Evolutionary conservation across 179 eudicot species (phyloP), one percentile per base, ranked within the genome.

Genomic region (Spergularia azorica): DNA sequence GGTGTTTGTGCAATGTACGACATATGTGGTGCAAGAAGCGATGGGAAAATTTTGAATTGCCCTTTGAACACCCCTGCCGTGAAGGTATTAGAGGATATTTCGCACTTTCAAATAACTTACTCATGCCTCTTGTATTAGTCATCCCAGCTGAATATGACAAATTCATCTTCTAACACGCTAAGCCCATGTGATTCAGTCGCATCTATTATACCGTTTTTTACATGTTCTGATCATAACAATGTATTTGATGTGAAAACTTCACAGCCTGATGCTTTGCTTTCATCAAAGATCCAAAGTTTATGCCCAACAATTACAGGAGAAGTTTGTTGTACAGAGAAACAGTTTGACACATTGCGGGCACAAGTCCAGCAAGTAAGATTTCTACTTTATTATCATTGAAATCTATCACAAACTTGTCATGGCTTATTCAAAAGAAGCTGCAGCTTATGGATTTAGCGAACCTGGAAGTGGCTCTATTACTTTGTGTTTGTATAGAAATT

Each of bases 301-400:
- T 96, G 99, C 76, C 99, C 99, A 71, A 91, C 99, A 65, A 90
- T 96, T 72, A 85, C 96, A 4, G 97, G 97, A 61, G 87, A 96
- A 82, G 89, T 96, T 62, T 96, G 99, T 58, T 96, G 99, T 84
- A 90, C 99, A 79, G 97, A 90, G 85, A 75, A 41, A 51, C 99
- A 96, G 83, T 96, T 96, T 83, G 91, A 91, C 54, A 94, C 94
- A 74, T 80, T 96, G 79, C 83, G 93, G 70, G 41, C 88, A 71
- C 96, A 96, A 86, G 94, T 94, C 79, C 99, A 96, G 84, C 98
- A 96, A 85, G 99, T 96, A 89, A 87, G 90, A 78, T 74, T 39
- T 76, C 74, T 43, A 36, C 18, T 67, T 60, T 43, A 63, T 69
- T 61, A 2, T 26, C 52, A 41, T 26, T 4, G 52, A 41, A 46